phyloP scores from a whole-genome alignment of 192 early-diverging fungal species.

The Coemansia sp. region DNA sequence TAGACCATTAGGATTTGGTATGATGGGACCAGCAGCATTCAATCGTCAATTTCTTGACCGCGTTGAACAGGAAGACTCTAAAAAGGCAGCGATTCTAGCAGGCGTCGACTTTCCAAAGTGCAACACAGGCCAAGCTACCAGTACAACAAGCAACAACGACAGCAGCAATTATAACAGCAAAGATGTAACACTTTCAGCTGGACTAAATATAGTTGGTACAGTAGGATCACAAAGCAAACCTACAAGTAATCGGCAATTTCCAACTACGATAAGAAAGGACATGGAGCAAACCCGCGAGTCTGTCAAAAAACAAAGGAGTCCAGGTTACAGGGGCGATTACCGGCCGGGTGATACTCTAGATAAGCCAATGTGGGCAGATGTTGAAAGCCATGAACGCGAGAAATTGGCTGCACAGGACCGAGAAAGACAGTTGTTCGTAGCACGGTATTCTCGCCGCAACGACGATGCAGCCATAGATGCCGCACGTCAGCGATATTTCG shows the following conservation, averaged over 20 bases:
- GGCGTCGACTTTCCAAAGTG: not conserved
- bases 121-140: not conserved
- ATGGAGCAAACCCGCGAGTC: not conserved
- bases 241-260: not conserved
- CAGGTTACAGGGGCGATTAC: not conserved
- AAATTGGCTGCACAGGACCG: conserved; percentile 5
- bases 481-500: conserved; percentile 29
- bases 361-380: not conserved
- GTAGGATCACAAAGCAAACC: conserved; percentile 1
- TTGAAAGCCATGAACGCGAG: conserved; percentile 1
- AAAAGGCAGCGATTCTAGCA: conserved; percentile 57
- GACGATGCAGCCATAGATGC: conserved; percentile 23
- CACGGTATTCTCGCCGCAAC: conserved; percentile 43
- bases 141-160: not conserved
- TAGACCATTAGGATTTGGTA: not conserved
- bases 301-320: not conserved
- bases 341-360: not conserved
- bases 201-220: not conserved
- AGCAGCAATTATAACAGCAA: not conserved
- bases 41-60: conserved; percentile 26
- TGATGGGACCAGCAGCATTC: conserved; percentile 8
- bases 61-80: conserved; percentile 59
- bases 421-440: conserved; percentile 18
- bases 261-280: not conserved
- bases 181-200: not conserved